phyloP scores from a whole-genome alignment of 2,329 filamentous ascomycete genomes.

The Ophiocordyceps sinensis region DNA sequence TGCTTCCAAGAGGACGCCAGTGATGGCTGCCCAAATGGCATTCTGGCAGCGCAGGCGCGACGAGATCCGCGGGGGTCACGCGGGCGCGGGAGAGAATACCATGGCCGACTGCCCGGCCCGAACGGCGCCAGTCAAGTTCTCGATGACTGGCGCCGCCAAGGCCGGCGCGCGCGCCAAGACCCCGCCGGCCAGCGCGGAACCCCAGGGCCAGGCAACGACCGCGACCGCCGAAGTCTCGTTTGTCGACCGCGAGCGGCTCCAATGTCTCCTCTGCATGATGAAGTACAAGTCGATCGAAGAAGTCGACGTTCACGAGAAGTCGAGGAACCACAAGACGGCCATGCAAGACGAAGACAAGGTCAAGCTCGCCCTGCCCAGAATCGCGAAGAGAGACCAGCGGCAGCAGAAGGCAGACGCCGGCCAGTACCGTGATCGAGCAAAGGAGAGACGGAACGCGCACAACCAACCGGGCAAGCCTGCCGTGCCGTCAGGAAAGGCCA shows the following conservation, averaged over 20 bases:
- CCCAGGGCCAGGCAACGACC: slow-evolving; percentile 1
- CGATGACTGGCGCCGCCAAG: slow-evolving; percentile 13
- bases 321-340: slow-evolving; percentile 25
- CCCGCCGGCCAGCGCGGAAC: slow-evolving; percentile 1
- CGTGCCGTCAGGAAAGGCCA: slow-evolving; percentile 19
- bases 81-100: background rate
- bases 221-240: slow-evolving; percentile 28
- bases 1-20: slow-evolving; percentile 21
- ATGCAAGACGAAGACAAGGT: slow-evolving; percentile 24
- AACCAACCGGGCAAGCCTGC: slow-evolving; percentile 43
- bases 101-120: background rate
- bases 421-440: slow-evolving; percentile 52
- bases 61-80: slow-evolving; percentile 18
- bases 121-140: slow-evolving; percentile 15
- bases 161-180: slow-evolving; percentile 5
- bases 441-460: slow-evolving; percentile 48
- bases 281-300: slow-evolving; percentile 30
- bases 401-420: slow-evolving; percentile 16
- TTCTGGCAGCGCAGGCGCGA: slow-evolving; percentile 29
- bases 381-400: slow-evolving; percentile 24
- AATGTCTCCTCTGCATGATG: slow-evolving; percentile 31
- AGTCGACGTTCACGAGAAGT: slow-evolving; percentile 26
- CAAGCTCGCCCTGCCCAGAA: slow-evolving; percentile 31
- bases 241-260: slow-evolving; percentile 37
- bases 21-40: slow-evolving; percentile 28